phyloP scores from a whole-genome alignment of 2,329 filamentous ascomycete genomes.

The Stagonosporopsis chrysanthemi region DNA sequence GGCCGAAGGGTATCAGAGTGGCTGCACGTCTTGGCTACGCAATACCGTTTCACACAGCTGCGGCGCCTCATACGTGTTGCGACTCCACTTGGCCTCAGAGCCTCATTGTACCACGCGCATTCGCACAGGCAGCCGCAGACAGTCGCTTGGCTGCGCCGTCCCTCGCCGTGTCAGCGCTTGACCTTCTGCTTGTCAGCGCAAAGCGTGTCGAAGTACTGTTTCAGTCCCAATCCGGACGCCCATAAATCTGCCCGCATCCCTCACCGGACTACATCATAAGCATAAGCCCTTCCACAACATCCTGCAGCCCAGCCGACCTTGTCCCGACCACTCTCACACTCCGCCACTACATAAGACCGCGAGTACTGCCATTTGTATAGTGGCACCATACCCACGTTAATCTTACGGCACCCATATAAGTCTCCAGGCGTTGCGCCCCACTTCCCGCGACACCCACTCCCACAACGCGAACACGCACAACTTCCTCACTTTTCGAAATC shows the following conservation, averaged over 20 bases:
- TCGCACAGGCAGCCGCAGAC: slow-evolving; percentile 17
- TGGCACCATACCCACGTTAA: slow-evolving; percentile 14
- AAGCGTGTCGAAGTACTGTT: slow-evolving; percentile 21
- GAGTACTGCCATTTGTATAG: slow-evolving; percentile 6
- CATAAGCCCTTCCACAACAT: slow-evolving; percentile 19
- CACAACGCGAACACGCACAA: slow-evolving; percentile 20
- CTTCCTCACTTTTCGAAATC: slow-evolving; percentile 17
- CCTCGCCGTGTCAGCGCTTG: slow-evolving; percentile 17
- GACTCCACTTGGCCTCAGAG: slow-evolving; percentile 29
- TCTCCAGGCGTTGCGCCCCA: slow-evolving; percentile 19
- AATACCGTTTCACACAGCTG: slow-evolving; percentile 31
- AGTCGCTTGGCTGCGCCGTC: slow-evolving; percentile 18
- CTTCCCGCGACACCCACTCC: slow-evolving; percentile 18
- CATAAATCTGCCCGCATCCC: slow-evolving; percentile 17
- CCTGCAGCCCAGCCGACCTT: slow-evolving; percentile 21
- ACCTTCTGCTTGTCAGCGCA: slow-evolving; percentile 17
- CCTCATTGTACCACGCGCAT: slow-evolving; percentile 16
- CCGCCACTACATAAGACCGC: slow-evolving; percentile 13
- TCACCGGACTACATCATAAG: slow-evolving; percentile 20
- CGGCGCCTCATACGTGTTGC: slow-evolving; percentile 29
- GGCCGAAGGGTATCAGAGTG: slow-evolving; percentile 16
- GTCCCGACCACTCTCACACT: slow-evolving; percentile 11
- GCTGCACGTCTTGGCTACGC: slow-evolving; percentile 28
- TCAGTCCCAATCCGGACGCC: slow-evolving; percentile 20
- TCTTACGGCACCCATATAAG: slow-evolving; percentile 22